Base-by-base conservation (phyloP, 192 early-diverging fungal genomes). In the Geranomyces variabilis region DNA sequence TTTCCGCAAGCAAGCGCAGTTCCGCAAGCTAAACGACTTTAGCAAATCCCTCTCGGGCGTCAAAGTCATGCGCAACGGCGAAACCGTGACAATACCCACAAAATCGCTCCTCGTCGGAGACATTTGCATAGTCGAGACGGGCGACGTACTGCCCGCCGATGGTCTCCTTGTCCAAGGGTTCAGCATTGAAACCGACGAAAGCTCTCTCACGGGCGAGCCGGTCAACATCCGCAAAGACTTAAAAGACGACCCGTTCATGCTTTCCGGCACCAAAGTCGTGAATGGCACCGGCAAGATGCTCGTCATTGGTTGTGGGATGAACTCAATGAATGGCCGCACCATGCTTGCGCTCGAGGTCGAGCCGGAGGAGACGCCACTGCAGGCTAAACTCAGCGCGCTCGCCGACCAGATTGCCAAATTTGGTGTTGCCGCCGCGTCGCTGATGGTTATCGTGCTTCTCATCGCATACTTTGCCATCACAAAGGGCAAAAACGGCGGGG, bases 81-180 rank as follows among this genome's bases (percentile, higher is more conserved):
- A 82, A 22, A 89, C 87, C 67, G 77, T 88, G 30, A 83, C 92
- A 67, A 82, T 99, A 53, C 88, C 90, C 56, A 83, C 92, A 70
- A 82, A 85, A 67, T 91, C 94, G 33, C 65, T 99, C 30, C 86
- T 93, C 69, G 94, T 95, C 28, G 97, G 97, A 22, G 97, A 99
- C 74, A 84, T 99, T 63, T 73, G 92, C 74, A 77, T 88, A 46
- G 72, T 99, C 49, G 91, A 93, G 66, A 91, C 93, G 6, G 97
- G 97, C 66, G 96, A 97, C 78, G 89, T 98, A 19, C 71, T 97
- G n/a, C 90, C 94, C 9, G 95, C 94, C n/a, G 96, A 99, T 74
- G 95, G 93, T 71, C 77, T 97, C 57, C 87, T 90, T 56, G 70
- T 97, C 49, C 77, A 79, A 57, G 91, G 89, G 15, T 91, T 91